Evolutionary conservation across 495 filamentous ascomycete genomes (phyloP), one percentile per base, ranked within the genome.

Genomic region (Xylaria nigripes): DNA sequence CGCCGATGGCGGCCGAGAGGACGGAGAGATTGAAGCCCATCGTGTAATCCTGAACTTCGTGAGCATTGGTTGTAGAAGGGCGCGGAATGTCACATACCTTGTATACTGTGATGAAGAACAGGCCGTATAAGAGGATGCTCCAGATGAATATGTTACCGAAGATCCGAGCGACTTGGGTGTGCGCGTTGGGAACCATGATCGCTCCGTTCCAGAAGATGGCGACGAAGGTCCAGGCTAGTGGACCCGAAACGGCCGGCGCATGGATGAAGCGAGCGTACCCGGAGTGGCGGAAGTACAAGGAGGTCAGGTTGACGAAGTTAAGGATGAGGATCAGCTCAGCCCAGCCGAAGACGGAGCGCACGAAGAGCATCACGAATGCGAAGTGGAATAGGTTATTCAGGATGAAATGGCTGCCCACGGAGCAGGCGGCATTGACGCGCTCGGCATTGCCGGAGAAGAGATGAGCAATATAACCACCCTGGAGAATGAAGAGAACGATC

Each of bases 181-280:
- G 51, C 18, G 74, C 63, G 55, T 75, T 68, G 50, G 85, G 74
- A 15, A 90, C 81, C 62, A 84, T 85, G 48, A 88, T 86, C 5
- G 90, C 87, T 4, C 90, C 90, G 58, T 89, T 86, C 86, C 87
- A 94, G 72, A 89, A 89, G 29, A 95, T 71, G 30, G 87, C 85
- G 27, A 90, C 83, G 57, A 90, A 83, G 0, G 83, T 86, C 85
- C 87, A 96, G 5, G 88, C 88, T 51, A 92, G 72, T 3, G 90
- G 90, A 9, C 84, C 86, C 7, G 85, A 81, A 9, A 91, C 79
- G 42, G 81, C 83, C 2, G 88, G 78, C 10, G 82, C 66, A 66
- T 95, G 90, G 58, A 93, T 85, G 51, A 85, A 76, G 21, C 80
- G 76, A 3, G 85, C 82, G 21, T 83, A 81, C 0, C 74, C 74